A percentile compares a stretch with the other conserved stretches of the same genome.
phyloP scores from a whole-genome alignment of 441 rosid genomes.

The Sinapis alba region DNA sequence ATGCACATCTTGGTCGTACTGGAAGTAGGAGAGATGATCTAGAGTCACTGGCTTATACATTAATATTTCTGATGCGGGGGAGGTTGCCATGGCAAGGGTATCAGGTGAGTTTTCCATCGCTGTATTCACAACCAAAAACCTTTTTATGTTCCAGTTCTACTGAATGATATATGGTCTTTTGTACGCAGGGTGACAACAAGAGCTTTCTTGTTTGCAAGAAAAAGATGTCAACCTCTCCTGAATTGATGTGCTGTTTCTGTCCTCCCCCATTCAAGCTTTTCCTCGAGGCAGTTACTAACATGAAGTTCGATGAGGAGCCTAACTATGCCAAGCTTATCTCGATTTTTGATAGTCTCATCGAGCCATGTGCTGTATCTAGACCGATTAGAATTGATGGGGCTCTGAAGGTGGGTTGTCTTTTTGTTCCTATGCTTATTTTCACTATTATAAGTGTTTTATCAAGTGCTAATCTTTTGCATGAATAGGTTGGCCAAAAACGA shows the following conservation, averaged over 20 bases:
- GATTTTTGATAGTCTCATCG: constrained; percentile 65
- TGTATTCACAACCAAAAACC: constrained; percentile 6
- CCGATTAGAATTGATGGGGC: constrained; percentile 86
- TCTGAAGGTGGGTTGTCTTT: constrained; percentile 57
- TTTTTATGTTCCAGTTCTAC: constrained; percentile 15
- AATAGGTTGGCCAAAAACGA: constrained; percentile 86
- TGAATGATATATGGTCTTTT: constrained; percentile 25
- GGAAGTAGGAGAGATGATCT: constrained; percentile 95
- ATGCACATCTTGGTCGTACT: constrained; percentile 90
- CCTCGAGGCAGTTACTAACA: constrained; percentile 78
- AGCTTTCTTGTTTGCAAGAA: constrained; percentile 92
- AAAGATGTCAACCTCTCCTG: constrained; percentile 88
- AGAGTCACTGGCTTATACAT: constrained; percentile 86
- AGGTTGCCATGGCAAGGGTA: constrained; percentile 94
- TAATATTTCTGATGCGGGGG: constrained; percentile 82
- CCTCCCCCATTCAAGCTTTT: constrained; percentile 75
- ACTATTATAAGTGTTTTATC: constrained; percentile 1
- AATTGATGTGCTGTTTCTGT: constrained; percentile 80
- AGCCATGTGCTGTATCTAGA: constrained; percentile 59
- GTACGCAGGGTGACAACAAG: constrained; percentile 80
- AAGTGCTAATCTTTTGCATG: constrained; percentile 24
- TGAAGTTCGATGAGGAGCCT: constrained; percentile 86
- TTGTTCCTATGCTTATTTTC: constrained; percentile 2
- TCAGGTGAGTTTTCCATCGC: constrained; percentile 50
- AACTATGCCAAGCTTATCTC: constrained; percentile 74